Base-by-base conservation (phyloP, 345 rosid species). In the Syzygium jambos region DNA sequence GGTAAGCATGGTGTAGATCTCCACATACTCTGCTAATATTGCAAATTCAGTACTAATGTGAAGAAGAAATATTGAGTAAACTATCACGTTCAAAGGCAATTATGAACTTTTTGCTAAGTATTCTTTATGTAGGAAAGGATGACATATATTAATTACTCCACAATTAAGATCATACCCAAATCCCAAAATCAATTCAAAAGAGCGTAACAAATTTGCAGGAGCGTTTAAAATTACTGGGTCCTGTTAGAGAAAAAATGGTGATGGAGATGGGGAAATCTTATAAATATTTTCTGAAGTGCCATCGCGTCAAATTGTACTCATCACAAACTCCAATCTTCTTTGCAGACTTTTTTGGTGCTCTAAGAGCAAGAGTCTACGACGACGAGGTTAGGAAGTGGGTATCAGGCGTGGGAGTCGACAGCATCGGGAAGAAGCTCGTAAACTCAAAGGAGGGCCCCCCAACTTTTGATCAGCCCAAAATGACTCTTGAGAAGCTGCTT, bases 341-440 rank as follows among this genome's bases (percentile, higher is more conserved):
- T 88, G 61, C 89, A 88, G 90, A 86, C 84, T 89, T 86, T 85
- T 86, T 89, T 30, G 90, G 90, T 46, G 90, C 89, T 38, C 84
- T 88, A 13, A 85, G 89, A 29, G 89, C 89, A 34, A 83, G 89
- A 54, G 89, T 88, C 29, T 88, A 88, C 46, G 89, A 88, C 25
- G 89, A 88, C n/a, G 87, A 88, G 73, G 89, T 88, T 43, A 86
- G 89, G 88, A 88, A 88, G 77, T 88, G 89, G 89, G 22, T 88
- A 19, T 38, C 87, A 12, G 86, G 89, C 16, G 87, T 88, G 34
- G 89, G 89, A 55, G 87, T 88, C 54, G 86, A 88, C 19, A 12
- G 9, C 82, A 41, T 88, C 38, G 87, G 89, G 88, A 88, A 88
- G 87, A 88, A 82, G 86, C 85, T 88, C 25, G 87, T 88, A 46